Evolutionary conservation across 768 basidiomycete species (phyloP), one percentile per base, ranked within the genome.

Genomic region (Rhizopogon sp.): DNA sequence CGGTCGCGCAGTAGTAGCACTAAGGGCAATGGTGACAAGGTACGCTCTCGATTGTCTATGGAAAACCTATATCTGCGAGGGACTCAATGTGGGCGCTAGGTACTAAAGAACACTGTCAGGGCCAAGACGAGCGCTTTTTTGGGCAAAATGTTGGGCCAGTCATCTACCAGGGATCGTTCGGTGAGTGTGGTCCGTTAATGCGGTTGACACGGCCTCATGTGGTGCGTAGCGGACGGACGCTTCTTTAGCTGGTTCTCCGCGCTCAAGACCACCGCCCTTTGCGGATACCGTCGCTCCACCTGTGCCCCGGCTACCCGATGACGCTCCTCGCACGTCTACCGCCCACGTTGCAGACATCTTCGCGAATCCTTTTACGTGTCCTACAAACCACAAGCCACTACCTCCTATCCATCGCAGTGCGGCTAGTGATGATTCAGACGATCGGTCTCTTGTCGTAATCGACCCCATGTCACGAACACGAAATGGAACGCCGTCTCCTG

Each of bases 71-170:
- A 3, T 14, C 37, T 17, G 35, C 35, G 54, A 42, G 62, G 51
- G 45, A 7, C 20, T 47, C 11, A 33, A 25, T 35, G 60, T 40
- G 62, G 83, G 82, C 65, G 13, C 16, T 29, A 69, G 68, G 14
- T 71, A 29, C 63, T 73, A 10, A 90, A 80, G 66, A 79, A 81
- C 10, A 83, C 88, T 6, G 84, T 92, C 55, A 74, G 88, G 58
- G 79, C 83, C 39, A 92, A 89, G 67, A 89, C 88, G n/a, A 87
- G 80, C 62, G 87, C 87, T 44, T 84, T 93, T 65, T 75, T 87
- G 59, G 88, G 88, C 3, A 90, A 85, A 70, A 86, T 93, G 84
- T 71, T 86, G 39, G 88, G 88, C 3, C 80, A 85, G 61, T 76
- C 72, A 46, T 79, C 78, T 33, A 76, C 81, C 31, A 78, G 87